Conservation (phyloP, 805 yeast species). For the Lachancea waltii region DNA sequence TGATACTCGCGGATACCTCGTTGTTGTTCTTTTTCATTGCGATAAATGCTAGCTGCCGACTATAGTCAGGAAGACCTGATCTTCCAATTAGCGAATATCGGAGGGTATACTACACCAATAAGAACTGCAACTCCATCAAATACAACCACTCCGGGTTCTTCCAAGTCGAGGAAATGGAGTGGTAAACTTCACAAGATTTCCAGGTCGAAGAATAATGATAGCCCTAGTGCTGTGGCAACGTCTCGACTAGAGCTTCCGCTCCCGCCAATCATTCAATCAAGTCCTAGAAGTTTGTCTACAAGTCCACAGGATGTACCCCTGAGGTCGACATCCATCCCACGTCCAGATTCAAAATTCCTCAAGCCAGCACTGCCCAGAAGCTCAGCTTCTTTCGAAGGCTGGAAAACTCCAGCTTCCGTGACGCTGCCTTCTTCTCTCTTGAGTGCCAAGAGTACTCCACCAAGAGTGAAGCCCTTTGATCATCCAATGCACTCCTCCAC, state of each 20-base stretch:
- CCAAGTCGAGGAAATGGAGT: conserved; percentile 22
- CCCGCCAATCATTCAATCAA: neutral
- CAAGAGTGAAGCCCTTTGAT: conserved; percentile 15
- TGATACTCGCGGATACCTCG: too few relatives aligned
- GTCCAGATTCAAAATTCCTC: conserved; percentile 13
- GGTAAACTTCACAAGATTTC: conserved; percentile 1
- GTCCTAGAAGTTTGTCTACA: conserved; percentile 3
- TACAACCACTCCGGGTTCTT: conserved; percentile 10
- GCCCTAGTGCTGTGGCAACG: neutral
- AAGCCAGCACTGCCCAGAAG: conserved; percentile 1
- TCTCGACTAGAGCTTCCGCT: neutral
- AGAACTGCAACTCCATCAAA: conserved; percentile 3
- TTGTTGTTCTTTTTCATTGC: too few relatives aligned
- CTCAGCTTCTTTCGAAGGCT: neutral
- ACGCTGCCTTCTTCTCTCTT: conserved; percentile 1
- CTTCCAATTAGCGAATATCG: conserved; percentile 12
- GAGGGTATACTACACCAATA: conserved; percentile 5
- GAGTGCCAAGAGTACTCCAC: conserved; percentile 9
- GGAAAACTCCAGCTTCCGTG: conserved; percentile 1
- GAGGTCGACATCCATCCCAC: conserved; percentile 27
- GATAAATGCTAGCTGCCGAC: conserved; percentile 1
- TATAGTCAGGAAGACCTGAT: conserved; percentile 8
- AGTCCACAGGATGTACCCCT: conserved; percentile 12
- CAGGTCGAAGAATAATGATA: conserved; percentile 1
- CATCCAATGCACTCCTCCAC: conserved; percentile 9